These are phyloP conservation scores for Massarina eburnea DNA, from an alignment of 2,329 filamentous ascomycete species.

Conservation along the genomic window DNA sequence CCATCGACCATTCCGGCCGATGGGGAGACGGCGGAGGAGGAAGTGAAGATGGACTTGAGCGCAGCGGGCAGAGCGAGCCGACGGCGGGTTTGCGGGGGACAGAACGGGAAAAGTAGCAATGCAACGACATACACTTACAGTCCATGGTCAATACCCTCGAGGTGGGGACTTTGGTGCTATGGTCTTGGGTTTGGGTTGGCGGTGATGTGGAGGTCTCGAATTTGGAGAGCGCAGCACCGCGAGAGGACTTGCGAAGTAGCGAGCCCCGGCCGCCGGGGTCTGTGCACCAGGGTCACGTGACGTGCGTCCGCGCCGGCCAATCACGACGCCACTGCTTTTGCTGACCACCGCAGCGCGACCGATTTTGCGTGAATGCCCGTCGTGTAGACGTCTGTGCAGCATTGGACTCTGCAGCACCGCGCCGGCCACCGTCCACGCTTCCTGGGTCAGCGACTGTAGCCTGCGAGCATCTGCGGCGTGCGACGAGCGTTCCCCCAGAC, in stretches of 20 bases:
- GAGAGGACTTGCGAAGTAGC: not conserved
- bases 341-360: not conserved
- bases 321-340: not conserved
- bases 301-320: too few relatives aligned
- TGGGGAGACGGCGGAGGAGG: conserved; percentile 34
- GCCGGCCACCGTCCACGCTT: too few relatives aligned
- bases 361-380: too few relatives aligned
- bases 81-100: conserved; percentile 17
- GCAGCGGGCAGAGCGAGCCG: conserved; percentile 23
- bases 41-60: conserved; percentile 39
- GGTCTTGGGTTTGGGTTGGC: conserved; percentile 30
- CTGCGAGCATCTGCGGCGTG: too few relatives aligned
- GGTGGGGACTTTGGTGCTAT: conserved; percentile 23
- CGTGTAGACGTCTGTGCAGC: too few relatives aligned
- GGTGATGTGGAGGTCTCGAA: conserved; percentile 30
- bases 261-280: not conserved
- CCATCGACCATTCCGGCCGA: conserved; percentile 23
- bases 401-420: too few relatives aligned
- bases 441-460: too few relatives aligned
- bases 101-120: conserved; percentile 26
- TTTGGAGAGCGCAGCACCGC: conserved; percentile 18
- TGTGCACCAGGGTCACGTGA: too few relatives aligned
- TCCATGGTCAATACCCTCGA: conserved; percentile 59
- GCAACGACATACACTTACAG: conserved; percentile 56
- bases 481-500: not conserved